A percentile compares a stretch with the other conserved stretches of the same genome.
Evolutionary conservation across 2,329 filamentous ascomycete genomes (phyloP).

Genomic region (Penicillium aurantiogriseum): DNA sequence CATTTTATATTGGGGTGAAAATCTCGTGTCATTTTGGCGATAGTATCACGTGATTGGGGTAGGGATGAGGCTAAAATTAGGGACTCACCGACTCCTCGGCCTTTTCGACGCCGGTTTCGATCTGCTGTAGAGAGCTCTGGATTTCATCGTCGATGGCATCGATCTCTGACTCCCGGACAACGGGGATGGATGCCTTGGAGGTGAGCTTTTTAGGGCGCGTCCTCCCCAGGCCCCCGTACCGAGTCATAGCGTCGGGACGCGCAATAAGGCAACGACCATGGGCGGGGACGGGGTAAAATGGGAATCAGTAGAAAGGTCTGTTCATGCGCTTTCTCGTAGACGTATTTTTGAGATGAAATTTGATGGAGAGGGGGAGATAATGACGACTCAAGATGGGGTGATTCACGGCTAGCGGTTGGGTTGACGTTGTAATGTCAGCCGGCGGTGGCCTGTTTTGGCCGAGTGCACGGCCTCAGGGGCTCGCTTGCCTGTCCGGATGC

Average conservation of each 20-base stretch:
- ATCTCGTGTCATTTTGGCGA: slow-evolving; percentile 34
- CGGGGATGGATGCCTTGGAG: slow-evolving; percentile 80
- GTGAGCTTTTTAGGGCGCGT: slow-evolving; percentile 71
- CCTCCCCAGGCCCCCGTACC: slow-evolving; percentile 48
- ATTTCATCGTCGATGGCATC: slow-evolving; percentile 84
- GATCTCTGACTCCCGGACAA: slow-evolving; percentile 88
- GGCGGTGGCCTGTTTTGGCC: slow-evolving; percentile 42
- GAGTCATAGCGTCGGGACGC: slow-evolving; percentile 46
- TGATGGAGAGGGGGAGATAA: slow-evolving; percentile 46
- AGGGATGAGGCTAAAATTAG: slow-evolving; percentile 36
- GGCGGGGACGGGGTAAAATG: slow-evolving; percentile 59
- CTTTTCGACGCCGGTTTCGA: slow-evolving; percentile 95
- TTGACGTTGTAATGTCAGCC: slow-evolving; percentile 47
- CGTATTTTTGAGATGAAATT: slow-evolving; percentile 58
- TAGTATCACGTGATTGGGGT: slow-evolving; percentile 40
- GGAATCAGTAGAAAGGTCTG: slow-evolving; percentile 61
- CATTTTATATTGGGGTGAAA: slow-evolving; percentile 24
- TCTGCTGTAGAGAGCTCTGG: slow-evolving; percentile 75
- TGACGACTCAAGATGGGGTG: slow-evolving; percentile 21
- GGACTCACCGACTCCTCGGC: slow-evolving; percentile 91
- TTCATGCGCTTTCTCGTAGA: slow-evolving; percentile 54
- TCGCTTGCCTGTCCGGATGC: slow-evolving; percentile 40
- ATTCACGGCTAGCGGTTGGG: slow-evolving; percentile 37
- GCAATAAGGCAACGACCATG: slow-evolving; percentile 40
- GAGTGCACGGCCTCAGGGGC: slow-evolving; percentile 44